Percentiles rank a stretch among this genome's conserved stretches.
phyloP scores from a whole-genome alignment of 2,329 filamentous ascomycete genomes.

The Penicillium sp. region DNA sequence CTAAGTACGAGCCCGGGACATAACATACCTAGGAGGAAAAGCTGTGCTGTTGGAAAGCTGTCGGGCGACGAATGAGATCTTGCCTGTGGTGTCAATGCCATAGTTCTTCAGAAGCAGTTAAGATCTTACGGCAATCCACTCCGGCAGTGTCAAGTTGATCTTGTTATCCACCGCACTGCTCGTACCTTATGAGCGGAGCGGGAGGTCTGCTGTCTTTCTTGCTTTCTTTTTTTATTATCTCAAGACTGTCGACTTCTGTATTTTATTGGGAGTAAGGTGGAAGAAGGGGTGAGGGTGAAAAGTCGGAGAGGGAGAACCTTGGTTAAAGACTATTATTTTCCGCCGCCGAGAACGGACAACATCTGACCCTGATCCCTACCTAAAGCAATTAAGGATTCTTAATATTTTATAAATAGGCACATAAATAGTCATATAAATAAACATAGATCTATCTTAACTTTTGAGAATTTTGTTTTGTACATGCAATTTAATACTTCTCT shows the following conservation, averaged over 20 bases:
- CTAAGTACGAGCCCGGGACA: neutral
- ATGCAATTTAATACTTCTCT: neutral
- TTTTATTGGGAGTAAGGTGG: neutral
- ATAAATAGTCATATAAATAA: neutral
- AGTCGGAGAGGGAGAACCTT: neutral
- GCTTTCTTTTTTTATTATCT: neutral
- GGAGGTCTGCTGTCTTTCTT: neutral
- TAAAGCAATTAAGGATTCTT: neutral
- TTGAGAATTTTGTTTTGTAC: neutral
- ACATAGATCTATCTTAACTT: neutral
- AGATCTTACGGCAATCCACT: conserved; percentile 53
- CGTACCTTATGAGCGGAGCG: neutral
- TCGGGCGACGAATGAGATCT: conserved; percentile 59
- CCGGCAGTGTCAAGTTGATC: conserved; percentile 14
- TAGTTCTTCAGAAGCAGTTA: conserved; percentile 50
- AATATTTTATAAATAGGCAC: neutral
- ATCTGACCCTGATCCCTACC: neutral
- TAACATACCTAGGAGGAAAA: conserved; percentile 77
- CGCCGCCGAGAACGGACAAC: neutral
- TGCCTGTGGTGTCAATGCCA: conserved; percentile 61
- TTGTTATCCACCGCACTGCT: neutral
- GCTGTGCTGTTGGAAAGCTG: conserved; percentile 77
- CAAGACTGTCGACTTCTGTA: neutral
- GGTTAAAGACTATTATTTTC: neutral
- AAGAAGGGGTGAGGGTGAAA: neutral